Evolutionary conservation across 106 monocot genomes (phyloP), one percentile per base, ranked within the genome.

Genomic region (Ottelia alismoides): DNA sequence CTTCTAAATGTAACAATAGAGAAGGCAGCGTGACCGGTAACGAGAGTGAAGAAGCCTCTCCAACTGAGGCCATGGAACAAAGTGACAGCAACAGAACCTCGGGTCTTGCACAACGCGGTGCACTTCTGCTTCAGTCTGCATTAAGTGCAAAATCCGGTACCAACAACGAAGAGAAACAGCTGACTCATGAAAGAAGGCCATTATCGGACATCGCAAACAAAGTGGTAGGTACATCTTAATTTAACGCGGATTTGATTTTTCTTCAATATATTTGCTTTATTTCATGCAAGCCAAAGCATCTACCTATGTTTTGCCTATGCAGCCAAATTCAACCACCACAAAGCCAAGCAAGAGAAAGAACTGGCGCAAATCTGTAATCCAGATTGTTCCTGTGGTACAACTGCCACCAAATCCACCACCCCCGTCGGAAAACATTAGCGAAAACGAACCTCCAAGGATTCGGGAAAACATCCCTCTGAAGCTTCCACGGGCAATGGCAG

Each of bases 181-280:
- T n/a, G n/a, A n/a, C n/a, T n/a, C n/a, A n/a, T 2, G 62, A 20
- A 22, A 78, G 98, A 52, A 90, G 64, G 54, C 72, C 98, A 9
- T 55, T 99, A 17, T 74, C 82, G 22, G 85, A 99, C 28, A 90
- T 99, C 47, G 98, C 85, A 0, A 99, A 99, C 47, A 70, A 55
- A 31, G 45, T 30, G 79, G 92, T 83, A 79, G 25, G 55, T n/a
- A 10, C 19, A 11, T 25, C 3, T 4, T 30, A 19, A 0, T 29
- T 31, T 48, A 20, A 25, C 4, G 0, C 3, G 18, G 22, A 46
- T 45, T 22, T 18, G 0, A 25, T 3, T 22, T 21, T 10, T 50
- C n/a, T 18, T 61, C 11, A 9, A 23, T 3, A 23, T 22, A 51
- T 4, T 50, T 11, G 1, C 11, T 31, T 31, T 20, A 5, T 31